A percentile compares a stretch with the other conserved stretches of the same genome.
phyloP scores from a whole-genome alignment of 345 rosid species.

The Stellera chamaejasme region DNA sequence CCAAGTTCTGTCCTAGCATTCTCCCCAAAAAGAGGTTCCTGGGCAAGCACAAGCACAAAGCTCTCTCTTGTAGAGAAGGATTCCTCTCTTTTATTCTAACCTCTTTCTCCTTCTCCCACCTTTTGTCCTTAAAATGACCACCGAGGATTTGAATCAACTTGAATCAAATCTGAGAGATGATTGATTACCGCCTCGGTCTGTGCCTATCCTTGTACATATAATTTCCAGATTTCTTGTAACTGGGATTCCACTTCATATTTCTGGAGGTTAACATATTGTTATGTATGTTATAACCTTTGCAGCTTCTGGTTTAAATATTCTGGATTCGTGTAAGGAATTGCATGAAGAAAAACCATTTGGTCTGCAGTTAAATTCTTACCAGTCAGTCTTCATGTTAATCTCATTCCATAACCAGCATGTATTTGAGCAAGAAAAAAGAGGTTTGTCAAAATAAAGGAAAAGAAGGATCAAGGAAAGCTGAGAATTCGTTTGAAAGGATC shows the following conservation, averaged over 20 bases:
- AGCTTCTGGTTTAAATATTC: background rate
- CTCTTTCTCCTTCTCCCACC: no score
- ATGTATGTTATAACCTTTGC: background rate
- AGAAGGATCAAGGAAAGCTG: background rate
- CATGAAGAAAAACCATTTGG: no score
- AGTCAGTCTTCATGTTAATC: no score
- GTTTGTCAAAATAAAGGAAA: constrained; percentile 1
- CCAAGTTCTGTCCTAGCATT: constrained; percentile 6
- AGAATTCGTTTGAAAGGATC: constrained; percentile 12
- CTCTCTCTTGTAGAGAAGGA: background rate
- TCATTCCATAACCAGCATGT: no score
- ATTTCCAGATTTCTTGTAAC: background rate
- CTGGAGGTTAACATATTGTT: background rate
- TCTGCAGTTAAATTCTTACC: no score
- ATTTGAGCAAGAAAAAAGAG: background rate
- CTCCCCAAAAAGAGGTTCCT: background rate
- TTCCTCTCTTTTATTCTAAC: background rate
- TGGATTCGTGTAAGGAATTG: no score
- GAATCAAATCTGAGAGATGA: constrained; percentile 1
- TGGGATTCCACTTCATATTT: background rate
- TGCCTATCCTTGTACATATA: constrained; percentile 5
- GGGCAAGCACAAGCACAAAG: background rate
- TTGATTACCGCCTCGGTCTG: background rate
- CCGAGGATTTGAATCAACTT: background rate
- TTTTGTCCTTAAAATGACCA: background rate